phyloP scores from a whole-genome alignment of 805 yeast species.

The Ogataea populi-albae region DNA sequence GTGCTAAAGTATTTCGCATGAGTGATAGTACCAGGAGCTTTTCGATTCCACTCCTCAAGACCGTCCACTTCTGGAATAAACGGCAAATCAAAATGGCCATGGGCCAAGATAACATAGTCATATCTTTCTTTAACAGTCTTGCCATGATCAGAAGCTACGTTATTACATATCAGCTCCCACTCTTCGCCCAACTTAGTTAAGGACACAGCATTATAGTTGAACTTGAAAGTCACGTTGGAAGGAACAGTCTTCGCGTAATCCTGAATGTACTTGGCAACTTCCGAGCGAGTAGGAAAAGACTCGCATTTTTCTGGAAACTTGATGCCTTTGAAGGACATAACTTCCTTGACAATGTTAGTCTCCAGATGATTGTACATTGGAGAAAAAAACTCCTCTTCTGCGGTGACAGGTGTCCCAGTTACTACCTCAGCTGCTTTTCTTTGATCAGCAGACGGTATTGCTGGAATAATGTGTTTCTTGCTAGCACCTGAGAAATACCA shows the following conservation, averaged over 20 bases:
- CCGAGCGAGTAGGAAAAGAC: conserved; percentile 56
- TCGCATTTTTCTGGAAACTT: conserved; percentile 38
- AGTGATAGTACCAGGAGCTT: conserved; percentile 32
- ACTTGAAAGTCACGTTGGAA: conserved; percentile 33
- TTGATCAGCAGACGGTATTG: conserved; percentile 24
- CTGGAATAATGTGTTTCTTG: conserved; percentile 20
- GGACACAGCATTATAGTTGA: conserved; percentile 45
- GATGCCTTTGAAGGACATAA: conserved; percentile 32
- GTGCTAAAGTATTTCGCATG: conserved; percentile 45
- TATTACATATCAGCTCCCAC: conserved; percentile 27
- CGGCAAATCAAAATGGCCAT: conserved; percentile 49
- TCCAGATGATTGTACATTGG: conserved; percentile 36
- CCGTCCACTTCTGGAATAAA: conserved; percentile 44
- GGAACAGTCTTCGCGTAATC: conserved; percentile 48
- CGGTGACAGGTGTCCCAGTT: conserved; percentile 9
- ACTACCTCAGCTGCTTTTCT: conserved; percentile 16
- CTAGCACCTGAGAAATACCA: conserved; percentile 33
- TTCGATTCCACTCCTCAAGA: conserved; percentile 32
- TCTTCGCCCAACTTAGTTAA: conserved; percentile 31
- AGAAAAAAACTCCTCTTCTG: conserved; percentile 23
- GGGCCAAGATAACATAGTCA: conserved; percentile 41
- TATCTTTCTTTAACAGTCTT: conserved; percentile 10
- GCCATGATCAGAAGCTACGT: background rate
- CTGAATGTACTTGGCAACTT: conserved; percentile 60
- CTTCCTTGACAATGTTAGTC: conserved; percentile 31